Percentiles rank a stretch among this genome's conserved stretches.
phyloP scores from a whole-genome alignment of 2,329 filamentous ascomycete species.

The Endoconidiophora laricicola region DNA sequence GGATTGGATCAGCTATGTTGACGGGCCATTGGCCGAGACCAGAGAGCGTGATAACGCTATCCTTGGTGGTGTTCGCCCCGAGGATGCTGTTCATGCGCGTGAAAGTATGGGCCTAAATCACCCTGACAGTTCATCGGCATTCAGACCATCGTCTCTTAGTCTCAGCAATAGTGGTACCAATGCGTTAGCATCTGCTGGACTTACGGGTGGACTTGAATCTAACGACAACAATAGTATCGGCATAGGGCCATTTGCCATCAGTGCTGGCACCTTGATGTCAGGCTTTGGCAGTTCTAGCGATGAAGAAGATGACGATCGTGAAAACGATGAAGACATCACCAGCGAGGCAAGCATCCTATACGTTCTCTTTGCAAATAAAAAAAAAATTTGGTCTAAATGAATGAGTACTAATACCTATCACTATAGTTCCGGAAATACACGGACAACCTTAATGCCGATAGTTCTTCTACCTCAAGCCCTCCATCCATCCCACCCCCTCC shows the following conservation, averaged over 20 bases:
- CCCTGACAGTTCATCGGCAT: slow-evolving; percentile 26
- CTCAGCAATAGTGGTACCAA: slow-evolving; percentile 34
- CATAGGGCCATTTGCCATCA: slow-evolving; percentile 55
- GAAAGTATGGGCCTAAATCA: slow-evolving; percentile 27
- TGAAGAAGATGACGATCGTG: slow-evolving; percentile 89
- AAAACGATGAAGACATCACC: slow-evolving; percentile 53
- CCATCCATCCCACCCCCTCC: slow-evolving; percentile 47
- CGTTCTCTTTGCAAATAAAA: neutral
- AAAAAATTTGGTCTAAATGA: neutral
- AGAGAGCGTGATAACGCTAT: slow-evolving; percentile 96
- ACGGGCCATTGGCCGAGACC: slow-evolving; percentile 82
- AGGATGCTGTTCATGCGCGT: slow-evolving; percentile 69
- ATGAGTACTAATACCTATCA: slow-evolving; percentile 14
- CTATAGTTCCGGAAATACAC: slow-evolving; percentile 42
- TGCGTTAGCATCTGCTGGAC: slow-evolving; percentile 63
- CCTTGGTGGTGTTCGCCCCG: slow-evolving; percentile 81
- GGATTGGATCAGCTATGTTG: slow-evolving; percentile 89
- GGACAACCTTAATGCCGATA: slow-evolving; percentile 33
- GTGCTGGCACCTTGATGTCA: slow-evolving; percentile 60
- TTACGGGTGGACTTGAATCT: slow-evolving; percentile 50
- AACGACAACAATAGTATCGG: slow-evolving; percentile 37
- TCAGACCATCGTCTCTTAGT: slow-evolving; percentile 18
- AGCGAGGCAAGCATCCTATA: slow-evolving; percentile 42
- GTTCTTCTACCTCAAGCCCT: slow-evolving; percentile 32
- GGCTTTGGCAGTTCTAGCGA: slow-evolving; percentile 91